phyloP scores from a whole-genome alignment of 805 yeast genomes.

The Nakazawaea wyomingensis region DNA sequence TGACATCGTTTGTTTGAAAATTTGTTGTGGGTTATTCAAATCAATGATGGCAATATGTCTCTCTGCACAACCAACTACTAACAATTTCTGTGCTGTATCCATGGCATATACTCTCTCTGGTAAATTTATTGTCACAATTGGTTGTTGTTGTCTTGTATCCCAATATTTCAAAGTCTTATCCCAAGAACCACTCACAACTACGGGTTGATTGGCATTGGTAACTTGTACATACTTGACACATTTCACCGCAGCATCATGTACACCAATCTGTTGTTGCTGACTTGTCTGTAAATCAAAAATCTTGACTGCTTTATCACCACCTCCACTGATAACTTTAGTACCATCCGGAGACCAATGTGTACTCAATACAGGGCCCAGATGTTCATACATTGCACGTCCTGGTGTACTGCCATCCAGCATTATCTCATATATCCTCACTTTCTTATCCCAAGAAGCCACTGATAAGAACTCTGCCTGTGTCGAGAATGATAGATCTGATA shows the following conservation, averaged over 20 bases:
- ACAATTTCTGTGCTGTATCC: slow-evolving; percentile 75
- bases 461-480: slow-evolving; percentile 79
- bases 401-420: slow-evolving; percentile 69
- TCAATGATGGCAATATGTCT: slow-evolving; percentile 75
- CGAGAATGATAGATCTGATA: slow-evolving; percentile 79
- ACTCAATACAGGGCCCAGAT: slow-evolving; percentile 79
- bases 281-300: slow-evolving; percentile 78
- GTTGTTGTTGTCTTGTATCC: slow-evolving; percentile 85
- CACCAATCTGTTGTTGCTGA: slow-evolving; percentile 79
- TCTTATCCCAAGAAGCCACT: slow-evolving; percentile 91
- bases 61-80: slow-evolving; percentile 94
- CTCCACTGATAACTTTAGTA: slow-evolving; percentile 80
- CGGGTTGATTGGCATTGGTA: slow-evolving; percentile 78
- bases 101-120: slow-evolving; percentile 90
- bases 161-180: slow-evolving; percentile 92
- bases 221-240: slow-evolving; percentile 73
- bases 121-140: slow-evolving; percentile 72
- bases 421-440: slow-evolving; percentile 88
- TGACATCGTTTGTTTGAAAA: slow-evolving; percentile 67
- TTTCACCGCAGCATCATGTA: slow-evolving; percentile 77
- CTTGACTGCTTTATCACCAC: slow-evolving; percentile 84
- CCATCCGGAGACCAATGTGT: slow-evolving; percentile 88
- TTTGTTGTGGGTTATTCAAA: slow-evolving; percentile 74
- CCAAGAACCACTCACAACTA: slow-evolving; percentile 92
- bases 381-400: slow-evolving; percentile 86